Conservation (phyloP, 768 basidiomycete genomes). For the Lactarius sanguifluus region DNA sequence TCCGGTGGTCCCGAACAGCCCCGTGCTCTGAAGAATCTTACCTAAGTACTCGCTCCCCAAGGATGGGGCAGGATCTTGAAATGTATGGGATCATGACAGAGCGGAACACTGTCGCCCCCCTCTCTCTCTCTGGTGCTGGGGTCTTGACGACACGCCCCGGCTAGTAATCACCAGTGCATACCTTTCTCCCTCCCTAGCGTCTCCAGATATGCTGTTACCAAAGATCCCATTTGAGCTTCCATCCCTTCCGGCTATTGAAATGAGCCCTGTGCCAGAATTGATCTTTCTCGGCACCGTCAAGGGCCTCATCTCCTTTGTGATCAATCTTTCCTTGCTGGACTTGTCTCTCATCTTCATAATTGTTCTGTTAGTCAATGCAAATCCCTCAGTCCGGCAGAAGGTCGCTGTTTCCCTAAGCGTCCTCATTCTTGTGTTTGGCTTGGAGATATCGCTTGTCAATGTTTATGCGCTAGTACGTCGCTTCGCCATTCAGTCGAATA, state of each 20-base stretch:
- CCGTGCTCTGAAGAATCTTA: not conserved
- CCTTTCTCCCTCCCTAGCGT: not conserved
- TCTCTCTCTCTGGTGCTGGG: not conserved
- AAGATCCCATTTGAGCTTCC: conserved; percentile 8
- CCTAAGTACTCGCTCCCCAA: not conserved
- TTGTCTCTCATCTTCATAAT: conserved; percentile 20
- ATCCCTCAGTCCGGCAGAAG: conserved; percentile 13
- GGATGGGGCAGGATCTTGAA: not conserved
- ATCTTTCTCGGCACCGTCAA: conserved; percentile 27
- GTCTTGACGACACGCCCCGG: not conserved
- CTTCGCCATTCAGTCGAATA: not conserved
- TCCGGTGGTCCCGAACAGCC: conserved; percentile 2
- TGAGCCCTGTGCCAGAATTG: conserved; percentile 22
- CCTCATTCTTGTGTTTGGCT: conserved; percentile 17
- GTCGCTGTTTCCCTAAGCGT: conserved; percentile 1
- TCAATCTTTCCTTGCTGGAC: conserved; percentile 26
- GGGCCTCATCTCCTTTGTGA: conserved; percentile 23
- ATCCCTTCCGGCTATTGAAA: conserved; percentile 14
- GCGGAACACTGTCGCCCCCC: not conserved
- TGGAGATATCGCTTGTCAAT: conserved; percentile 23
- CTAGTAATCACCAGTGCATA: not conserved
- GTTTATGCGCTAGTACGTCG: conserved; percentile 22
- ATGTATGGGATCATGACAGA: not conserved
- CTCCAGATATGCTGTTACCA: conserved; percentile 8
- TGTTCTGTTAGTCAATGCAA: conserved; percentile 16